A percentile compares a stretch with the other conserved stretches of the same genome.
Evolutionary conservation across 2,329 filamentous ascomycete genomes (phyloP).

Genomic region (Podosphaera leucotricha): DNA sequence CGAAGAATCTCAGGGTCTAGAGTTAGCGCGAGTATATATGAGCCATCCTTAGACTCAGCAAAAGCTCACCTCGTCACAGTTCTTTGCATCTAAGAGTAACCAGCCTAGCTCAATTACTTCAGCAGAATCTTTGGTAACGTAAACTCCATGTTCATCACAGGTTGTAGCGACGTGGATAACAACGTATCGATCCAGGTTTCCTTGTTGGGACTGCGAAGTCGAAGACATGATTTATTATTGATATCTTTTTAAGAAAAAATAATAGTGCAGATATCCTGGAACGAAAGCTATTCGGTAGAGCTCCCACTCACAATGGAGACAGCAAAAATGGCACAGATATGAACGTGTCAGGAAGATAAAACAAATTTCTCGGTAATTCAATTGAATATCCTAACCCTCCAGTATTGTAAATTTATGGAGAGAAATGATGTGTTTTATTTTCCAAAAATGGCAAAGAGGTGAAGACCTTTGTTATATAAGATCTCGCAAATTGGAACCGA

Average conservation of each 20-base stretch:
- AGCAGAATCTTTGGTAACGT: constrained; percentile 96
- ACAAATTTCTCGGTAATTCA: not conserved
- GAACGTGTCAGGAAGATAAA: not conserved
- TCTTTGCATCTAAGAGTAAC: constrained; percentile 84
- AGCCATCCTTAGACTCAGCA: not conserved
- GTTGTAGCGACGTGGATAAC: constrained; percentile 97
- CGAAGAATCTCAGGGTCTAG: constrained; percentile 40
- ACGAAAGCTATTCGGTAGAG: not conserved
- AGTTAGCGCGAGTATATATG: not conserved
- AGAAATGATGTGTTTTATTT: not conserved
- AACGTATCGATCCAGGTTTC: constrained; percentile 82
- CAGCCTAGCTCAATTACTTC: constrained; percentile 98
- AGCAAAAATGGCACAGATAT: not conserved
- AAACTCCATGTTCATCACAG: constrained; percentile 96
- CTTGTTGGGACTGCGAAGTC: constrained; percentile 27
- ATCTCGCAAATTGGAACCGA: not conserved
- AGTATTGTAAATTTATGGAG: not conserved
- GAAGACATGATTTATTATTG: constrained; percentile 27
- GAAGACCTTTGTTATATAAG: not conserved
- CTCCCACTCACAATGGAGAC: not conserved
- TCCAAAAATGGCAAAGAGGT: not conserved
- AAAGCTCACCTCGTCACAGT: constrained; percentile 62
- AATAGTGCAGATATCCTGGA: not conserved
- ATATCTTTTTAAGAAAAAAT: not conserved
- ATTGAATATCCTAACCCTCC: not conserved